Base-by-base conservation (phyloP, 345 rosid species). In the Eucalyptus tenuipes region DNA sequence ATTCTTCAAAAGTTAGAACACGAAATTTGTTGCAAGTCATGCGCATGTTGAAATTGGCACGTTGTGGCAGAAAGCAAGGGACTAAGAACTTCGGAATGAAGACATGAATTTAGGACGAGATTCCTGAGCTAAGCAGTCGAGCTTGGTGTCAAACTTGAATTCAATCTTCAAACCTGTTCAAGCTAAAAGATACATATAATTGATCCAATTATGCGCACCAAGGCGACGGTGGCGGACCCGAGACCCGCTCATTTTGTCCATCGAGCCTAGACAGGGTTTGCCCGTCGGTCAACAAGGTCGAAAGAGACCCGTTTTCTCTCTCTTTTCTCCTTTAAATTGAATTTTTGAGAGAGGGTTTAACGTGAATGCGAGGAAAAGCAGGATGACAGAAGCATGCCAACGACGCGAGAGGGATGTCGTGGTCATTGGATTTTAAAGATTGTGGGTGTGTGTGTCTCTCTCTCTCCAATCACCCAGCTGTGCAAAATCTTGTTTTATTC, bases 351-450 rank as follows among this genome's bases (percentile, higher is more conserved):
- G 64, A 29, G 29, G 6, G 14, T 25, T 31, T 4, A 31, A 66
- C 75, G 40, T 7, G 40, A 15, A n/a, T n/a, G 20, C 18, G n/a
- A 64, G 33, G 31, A n/a, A 7, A 64, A 64, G 8, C 0, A 5
- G 10, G 40, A 31, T 16, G 42, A 16, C 22, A 66, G 79, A 2
- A 16, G 22, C 22, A 66, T 3, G 42, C 75, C 79, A 31, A 15
- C 75, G 75, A n/a, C 22, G 79, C 79, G 0, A 2, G 1, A 2
- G 3, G 52, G 52, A 0, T 15, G 52, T 49, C 52, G 18, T 1
- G 15, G 52, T 49, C 7, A 49, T 49, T 6, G 52, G 52, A 15
- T 49, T 49, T 49, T 49, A 49, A 49, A 49, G 52, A 49, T 49
- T 49, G 52, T 49, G 52, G 52, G 7, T 1, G 18, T 5, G 52